Evolutionary conservation across 768 basidiomycete species (phyloP), one percentile per base, ranked within the genome.

Genomic region (Tylopilus cervinicoccineus): DNA sequence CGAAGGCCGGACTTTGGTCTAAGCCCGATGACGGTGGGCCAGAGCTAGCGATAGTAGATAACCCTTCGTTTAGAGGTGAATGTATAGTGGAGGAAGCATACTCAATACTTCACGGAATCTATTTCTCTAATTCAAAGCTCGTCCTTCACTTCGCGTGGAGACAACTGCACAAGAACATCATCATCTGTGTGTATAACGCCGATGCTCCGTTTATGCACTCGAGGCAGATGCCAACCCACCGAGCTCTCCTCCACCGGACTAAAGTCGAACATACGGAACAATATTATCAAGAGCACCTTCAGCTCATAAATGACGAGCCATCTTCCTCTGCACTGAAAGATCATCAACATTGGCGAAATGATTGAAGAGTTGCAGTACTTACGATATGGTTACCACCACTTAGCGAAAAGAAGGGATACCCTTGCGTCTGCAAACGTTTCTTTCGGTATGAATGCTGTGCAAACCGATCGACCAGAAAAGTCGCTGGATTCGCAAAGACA

Each of bases 291-390:
- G 11, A 47, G 26, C 3, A 45, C 38, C 36, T 60, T 60, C 2
- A 62, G 51, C 23, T 54, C 41, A 38, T 61, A 60, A 6, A 60
- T 12, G 1, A 60, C 50, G 12, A 60, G 20, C 59, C 56, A 58
- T 24, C 59, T 41, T 7, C 59, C 59, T 17, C 62, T 60, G 52
- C 56, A 60, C 59, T 60, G 16, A 3, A 0, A 16, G 2, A 16
- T 24, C n/a, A n/a, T n/a, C n/a, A n/a, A n/a, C n/a, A n/a, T n/a
- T n/a, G n/a, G n/a, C n/a, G n/a, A n/a, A n/a, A n/a, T n/a, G n/a
- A n/a, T n/a, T n/a, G n/a, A n/a, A n/a, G n/a, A n/a, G n/a, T n/a
- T n/a, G n/a, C n/a, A n/a, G 32, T 33, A 17, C 59, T 31, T 24
- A 61, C 54, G 19, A 56, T 14, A 32, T 61, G 53, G 13, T 38